These are phyloP conservation scores for Cystobasidium pallidum DNA, from an alignment of 1,284 basidiomycete genomes.

Conservation along the genomic window DNA sequence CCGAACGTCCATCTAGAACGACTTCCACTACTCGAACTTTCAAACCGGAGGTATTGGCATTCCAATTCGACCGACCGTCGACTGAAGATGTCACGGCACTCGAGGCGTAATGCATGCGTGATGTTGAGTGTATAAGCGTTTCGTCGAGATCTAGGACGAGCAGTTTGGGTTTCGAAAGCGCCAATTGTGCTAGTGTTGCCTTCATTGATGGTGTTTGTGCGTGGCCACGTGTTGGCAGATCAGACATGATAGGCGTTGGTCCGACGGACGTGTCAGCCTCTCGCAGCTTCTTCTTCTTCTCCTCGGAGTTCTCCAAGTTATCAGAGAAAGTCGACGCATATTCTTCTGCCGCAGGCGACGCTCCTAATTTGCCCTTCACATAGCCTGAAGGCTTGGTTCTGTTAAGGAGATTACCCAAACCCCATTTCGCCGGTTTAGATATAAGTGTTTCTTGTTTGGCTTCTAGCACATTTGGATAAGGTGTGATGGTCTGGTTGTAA, in stretches of 20 bases:
- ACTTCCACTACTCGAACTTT: slow-evolving; percentile 94
- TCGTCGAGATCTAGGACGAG: slow-evolving; percentile 96
- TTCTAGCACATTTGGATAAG: neutral
- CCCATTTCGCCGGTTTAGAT: neutral
- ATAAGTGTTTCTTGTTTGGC: neutral
- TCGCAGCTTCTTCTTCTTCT: slow-evolving; percentile 11
- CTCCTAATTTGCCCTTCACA: neutral
- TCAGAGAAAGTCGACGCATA: slow-evolving; percentile 5
- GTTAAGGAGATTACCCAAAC: slow-evolving; percentile 10
- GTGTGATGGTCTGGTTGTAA: slow-evolving; percentile 5
- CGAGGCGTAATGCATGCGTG: slow-evolving; percentile 59
- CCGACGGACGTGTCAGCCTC: neutral
- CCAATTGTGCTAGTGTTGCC: slow-evolving; percentile 34
- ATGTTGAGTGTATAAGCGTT: slow-evolving; percentile 95
- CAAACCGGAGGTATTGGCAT: slow-evolving; percentile 49
- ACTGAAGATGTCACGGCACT: slow-evolving; percentile 40
- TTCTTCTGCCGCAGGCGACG: neutral
- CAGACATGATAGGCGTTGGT: neutral
- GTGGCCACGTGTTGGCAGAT: neutral
- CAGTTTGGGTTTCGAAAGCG: slow-evolving; percentile 68
- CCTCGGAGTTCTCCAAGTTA: slow-evolving; percentile 9
- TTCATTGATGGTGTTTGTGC: neutral
- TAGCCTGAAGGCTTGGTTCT: neutral
- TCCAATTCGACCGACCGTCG: slow-evolving; percentile 31
- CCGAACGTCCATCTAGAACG: slow-evolving; percentile 81